A percentile compares a stretch with the other conserved stretches of the same genome.
Evolutionary conservation across 2,329 filamentous ascomycete genomes (phyloP).

Genomic region (Aspergillus niger): DNA sequence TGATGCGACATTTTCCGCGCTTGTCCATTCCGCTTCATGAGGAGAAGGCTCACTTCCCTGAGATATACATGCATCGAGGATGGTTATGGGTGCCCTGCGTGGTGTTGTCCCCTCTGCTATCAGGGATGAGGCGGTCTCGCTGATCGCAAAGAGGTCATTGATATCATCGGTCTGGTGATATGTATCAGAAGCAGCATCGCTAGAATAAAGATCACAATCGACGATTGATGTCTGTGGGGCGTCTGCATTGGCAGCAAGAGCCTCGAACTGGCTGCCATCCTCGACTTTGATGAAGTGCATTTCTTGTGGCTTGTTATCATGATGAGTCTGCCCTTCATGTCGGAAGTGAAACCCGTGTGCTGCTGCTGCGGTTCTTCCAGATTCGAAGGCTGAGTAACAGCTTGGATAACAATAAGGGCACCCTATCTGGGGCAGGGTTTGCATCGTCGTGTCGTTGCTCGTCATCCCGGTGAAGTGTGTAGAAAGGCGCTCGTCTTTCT

Average conservation of each 20-base stretch:
- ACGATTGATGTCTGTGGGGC: neutral
- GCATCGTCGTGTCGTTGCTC: constrained; percentile 8
- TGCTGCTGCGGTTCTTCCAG: neutral
- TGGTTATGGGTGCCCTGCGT: neutral
- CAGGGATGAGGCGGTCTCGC: constrained; percentile 8
- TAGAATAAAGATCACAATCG: neutral
- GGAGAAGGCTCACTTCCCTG: neutral
- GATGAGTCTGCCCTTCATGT: constrained; percentile 7
- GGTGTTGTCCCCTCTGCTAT: constrained; percentile 5
- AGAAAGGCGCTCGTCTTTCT: constrained; percentile 9
- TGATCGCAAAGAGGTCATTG: constrained; percentile 4
- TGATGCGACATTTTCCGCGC: neutral
- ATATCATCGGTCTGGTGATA: constrained; percentile 19
- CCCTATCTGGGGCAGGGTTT: constrained; percentile 1
- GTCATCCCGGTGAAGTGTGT: constrained; percentile 3
- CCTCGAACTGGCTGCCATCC: neutral
- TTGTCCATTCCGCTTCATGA: constrained; percentile 11
- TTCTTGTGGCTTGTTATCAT: neutral
- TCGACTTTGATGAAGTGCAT: constrained; percentile 1
- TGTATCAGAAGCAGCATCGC: constrained; percentile 3
- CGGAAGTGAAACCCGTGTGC: constrained; percentile 4
- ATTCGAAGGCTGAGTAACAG: constrained; percentile 5
- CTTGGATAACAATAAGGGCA: constrained; percentile 13
- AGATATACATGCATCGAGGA: constrained; percentile 4
- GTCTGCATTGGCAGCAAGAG: neutral